These are phyloP conservation scores for Berkeleyomyces rouxiae DNA, from an alignment of 2,329 filamentous ascomycete species.

Conservation along the genomic window DNA sequence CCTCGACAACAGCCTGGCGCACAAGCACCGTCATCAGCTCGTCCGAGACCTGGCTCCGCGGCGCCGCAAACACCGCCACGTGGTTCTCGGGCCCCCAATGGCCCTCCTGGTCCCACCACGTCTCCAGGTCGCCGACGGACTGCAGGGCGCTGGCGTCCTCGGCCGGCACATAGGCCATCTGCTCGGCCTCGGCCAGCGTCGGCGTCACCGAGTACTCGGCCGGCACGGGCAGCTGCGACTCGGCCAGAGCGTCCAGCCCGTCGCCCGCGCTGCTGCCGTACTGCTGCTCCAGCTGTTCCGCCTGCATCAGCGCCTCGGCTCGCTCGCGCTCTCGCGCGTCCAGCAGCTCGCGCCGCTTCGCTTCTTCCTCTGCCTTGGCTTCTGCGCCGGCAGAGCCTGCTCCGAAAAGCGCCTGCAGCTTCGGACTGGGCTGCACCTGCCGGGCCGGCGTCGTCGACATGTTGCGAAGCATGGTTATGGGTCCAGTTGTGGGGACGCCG, in stretches of 20 bases:
- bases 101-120: constrained; percentile 38
- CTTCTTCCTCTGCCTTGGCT: constrained; percentile 6
- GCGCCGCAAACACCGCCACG: constrained; percentile 27
- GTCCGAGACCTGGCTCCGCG: constrained; percentile 21
- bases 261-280: not conserved
- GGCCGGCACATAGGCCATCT: constrained; percentile 32
- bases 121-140: constrained; percentile 28
- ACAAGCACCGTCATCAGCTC: constrained; percentile 29
- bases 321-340: constrained; percentile 25
- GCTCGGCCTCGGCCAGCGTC: constrained; percentile 16
- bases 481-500: constrained; percentile 5
- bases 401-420: constrained; percentile 16
- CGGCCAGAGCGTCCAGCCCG: constrained; percentile 12
- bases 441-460: not conserved
- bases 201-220: constrained; percentile 13
- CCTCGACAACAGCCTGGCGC: constrained; percentile 36
- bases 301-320: constrained; percentile 15
- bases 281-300: constrained; percentile 17
- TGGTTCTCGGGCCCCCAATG: constrained; percentile 33
- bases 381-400: constrained; percentile 12
- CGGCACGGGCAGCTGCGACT: constrained; percentile 14
- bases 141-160: constrained; percentile 28
- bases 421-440: not conserved
- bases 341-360: constrained; percentile 19
- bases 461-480: not conserved